A percentile compares a stretch with the other conserved stretches of the same genome.
phyloP scores from a whole-genome alignment of 148 eudicot genomes.

The Nepenthes gracilis region DNA sequence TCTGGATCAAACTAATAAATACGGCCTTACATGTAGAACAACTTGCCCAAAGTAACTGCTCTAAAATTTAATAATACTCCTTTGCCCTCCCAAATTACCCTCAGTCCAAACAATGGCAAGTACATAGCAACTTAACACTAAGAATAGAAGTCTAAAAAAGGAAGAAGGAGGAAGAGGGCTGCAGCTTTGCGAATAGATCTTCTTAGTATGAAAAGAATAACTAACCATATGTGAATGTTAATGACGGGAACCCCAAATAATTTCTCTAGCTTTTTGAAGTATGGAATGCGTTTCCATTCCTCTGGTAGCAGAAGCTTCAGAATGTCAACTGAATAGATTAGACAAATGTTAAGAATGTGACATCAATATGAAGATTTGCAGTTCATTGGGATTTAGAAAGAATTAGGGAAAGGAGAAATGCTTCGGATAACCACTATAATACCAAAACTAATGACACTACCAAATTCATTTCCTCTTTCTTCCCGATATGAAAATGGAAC shows the following conservation, averaged over 20 bases:
- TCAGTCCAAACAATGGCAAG: no score
- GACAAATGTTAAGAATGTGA: constrained; percentile 1
- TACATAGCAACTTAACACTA: no score
- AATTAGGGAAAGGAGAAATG: background rate
- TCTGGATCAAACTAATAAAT: no score
- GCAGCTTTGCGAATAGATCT: background rate
- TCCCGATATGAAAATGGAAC: no score
- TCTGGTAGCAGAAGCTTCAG: constrained; percentile 85
- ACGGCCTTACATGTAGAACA: no score
- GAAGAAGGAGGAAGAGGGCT: background rate
- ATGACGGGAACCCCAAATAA: constrained; percentile 97
- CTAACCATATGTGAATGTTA: constrained; percentile 98
- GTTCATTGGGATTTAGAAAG: no score
- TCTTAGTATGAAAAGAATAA: constrained; percentile 1
- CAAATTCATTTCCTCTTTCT: no score
- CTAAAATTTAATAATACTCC: no score
- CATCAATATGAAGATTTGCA: no score
- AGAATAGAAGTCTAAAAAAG: background rate
- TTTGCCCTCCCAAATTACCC: no score
- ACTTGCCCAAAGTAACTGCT: no score
- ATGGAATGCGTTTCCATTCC: constrained; percentile 72
- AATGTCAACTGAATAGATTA: constrained; percentile 54
- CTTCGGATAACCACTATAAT: background rate
- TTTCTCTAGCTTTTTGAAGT: constrained; percentile 81
- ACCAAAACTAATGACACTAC: no score